These are phyloP conservation scores for Metschnikowia hibisci DNA, from an alignment of 805 yeast genomes.

Conservation along the genomic window DNA sequence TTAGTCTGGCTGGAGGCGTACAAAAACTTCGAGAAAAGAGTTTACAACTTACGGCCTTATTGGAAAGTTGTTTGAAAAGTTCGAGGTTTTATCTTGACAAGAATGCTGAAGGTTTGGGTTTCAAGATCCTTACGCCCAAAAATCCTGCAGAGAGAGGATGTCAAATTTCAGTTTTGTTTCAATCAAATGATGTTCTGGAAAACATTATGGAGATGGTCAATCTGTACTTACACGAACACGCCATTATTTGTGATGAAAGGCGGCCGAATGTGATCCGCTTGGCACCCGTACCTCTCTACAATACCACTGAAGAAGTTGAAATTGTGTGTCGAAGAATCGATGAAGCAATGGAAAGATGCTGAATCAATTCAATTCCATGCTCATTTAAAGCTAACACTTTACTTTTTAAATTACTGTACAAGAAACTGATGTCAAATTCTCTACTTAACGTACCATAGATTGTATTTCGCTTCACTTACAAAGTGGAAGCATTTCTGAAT, in stretches of 20 bases:
- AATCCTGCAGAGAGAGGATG: slow-evolving; percentile 60
- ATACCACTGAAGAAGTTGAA: slow-evolving; percentile 63
- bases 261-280: slow-evolving; percentile 85
- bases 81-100: slow-evolving; percentile 45
- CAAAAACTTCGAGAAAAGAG: slow-evolving; percentile 52
- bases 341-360: slow-evolving; percentile 25
- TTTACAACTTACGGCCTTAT: slow-evolving; percentile 50
- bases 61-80: slow-evolving; percentile 44
- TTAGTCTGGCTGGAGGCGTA: slow-evolving; percentile 63
- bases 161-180: slow-evolving; percentile 74
- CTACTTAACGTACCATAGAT: not conserved
- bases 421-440: not conserved
- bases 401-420: not conserved
- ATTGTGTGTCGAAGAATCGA: slow-evolving; percentile 44
- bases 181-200: slow-evolving; percentile 25
- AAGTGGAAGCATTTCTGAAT: slow-evolving; percentile 60
- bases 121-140: slow-evolving; percentile 73
- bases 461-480: slow-evolving; percentile 23
- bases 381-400: too few species aligned
- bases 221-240: slow-evolving; percentile 47
- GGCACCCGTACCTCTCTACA: slow-evolving; percentile 86
- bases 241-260: slow-evolving; percentile 83
- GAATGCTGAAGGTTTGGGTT: slow-evolving; percentile 35
- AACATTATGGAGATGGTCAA: slow-evolving; percentile 63
- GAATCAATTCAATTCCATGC: too few species aligned